A percentile compares a stretch with the other conserved stretches of the same genome.
phyloP scores from a whole-genome alignment of 1,139 yeast species.

The Pichia sp. region DNA sequence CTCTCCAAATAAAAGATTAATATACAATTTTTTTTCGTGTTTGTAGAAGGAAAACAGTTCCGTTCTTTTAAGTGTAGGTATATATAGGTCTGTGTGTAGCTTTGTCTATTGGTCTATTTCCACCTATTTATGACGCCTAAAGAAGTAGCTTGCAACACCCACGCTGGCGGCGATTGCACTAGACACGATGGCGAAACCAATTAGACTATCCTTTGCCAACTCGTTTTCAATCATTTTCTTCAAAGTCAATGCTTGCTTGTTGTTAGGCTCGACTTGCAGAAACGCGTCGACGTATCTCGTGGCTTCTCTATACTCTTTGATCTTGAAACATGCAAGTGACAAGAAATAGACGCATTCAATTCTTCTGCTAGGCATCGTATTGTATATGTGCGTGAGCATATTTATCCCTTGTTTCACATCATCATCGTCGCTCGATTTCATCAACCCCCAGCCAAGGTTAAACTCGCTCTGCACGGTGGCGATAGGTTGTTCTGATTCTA shows the following conservation, averaged over 20 bases:
- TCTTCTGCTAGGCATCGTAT: constrained; percentile 75
- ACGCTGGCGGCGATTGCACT: constrained; percentile 69
- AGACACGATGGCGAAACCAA: constrained; percentile 73
- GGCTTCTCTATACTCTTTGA: constrained; percentile 84
- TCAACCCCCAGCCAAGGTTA: constrained; percentile 94
- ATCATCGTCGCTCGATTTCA: constrained; percentile 71
- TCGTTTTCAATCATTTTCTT: constrained; percentile 77
- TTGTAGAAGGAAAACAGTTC: neutral
- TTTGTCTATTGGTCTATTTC: neutral
- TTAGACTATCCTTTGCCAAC: constrained; percentile 79
- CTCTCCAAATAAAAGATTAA: no score
- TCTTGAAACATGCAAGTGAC: constrained; percentile 80
- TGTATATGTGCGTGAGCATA: constrained; percentile 67
- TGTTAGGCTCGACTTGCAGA: constrained; percentile 75
- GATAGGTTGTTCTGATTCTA: constrained; percentile 72
- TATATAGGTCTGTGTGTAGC: neutral
- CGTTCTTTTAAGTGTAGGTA: neutral
- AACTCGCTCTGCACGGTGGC: constrained; percentile 81
- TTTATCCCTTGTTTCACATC: constrained; percentile 62
- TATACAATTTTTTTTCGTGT: neutral
- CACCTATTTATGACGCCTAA: constrained; percentile 20
- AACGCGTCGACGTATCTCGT: constrained; percentile 79
- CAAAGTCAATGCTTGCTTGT: constrained; percentile 40
- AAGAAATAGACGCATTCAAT: constrained; percentile 87
- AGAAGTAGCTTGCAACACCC: constrained; percentile 33